Base-by-base conservation (phyloP, 345 rosid genomes). In the Citrus mangshanensis region DNA sequence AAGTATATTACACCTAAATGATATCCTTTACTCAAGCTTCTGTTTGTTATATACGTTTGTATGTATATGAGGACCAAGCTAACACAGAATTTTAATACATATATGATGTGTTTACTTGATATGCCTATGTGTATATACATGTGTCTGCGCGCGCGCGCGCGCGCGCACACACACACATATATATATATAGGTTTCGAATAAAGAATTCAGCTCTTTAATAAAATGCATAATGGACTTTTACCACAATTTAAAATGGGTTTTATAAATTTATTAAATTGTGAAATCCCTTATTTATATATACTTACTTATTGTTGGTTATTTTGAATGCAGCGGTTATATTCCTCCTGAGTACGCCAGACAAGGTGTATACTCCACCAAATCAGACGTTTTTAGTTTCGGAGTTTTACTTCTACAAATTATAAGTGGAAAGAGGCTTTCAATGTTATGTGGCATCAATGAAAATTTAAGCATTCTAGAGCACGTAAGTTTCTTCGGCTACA, bases 261-360 rank as follows among this genome's bases (percentile, higher is more conserved):
- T 40, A 40, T 4, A 40, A 40, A 40, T 40, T 40, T 42, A 42
- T 42, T 42, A 42, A 42, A 42, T 3, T 42, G 16, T 16, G 12
- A 12, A 12, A 42, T 42, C 16, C 51, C 16, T 12, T 42, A 42
- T 1, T 10, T 3, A 27, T 13, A 6, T 5, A 3, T 10, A n/a
- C 30, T 46, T n/a, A n/a, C n/a, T n/a, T n/a, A n/a, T n/a, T n/a
- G n/a, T n/a, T 16, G 16, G 37, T 14, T 63, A 28, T 63, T 13
- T 60, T 30, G 16, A 5, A 38, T 82, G 79, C 84, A 84, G 90
- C 21, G 87, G 89, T 22, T 86, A 84, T 25, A 70, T 83, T 78
- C 87, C 89, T 28, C 88, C 89, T 7, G 89, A 87, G 70, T 87
- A 85, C 22, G 89, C 78, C 4, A 79, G 49, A 32, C 76, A 58